phyloP scores from a whole-genome alignment of 2,329 filamentous ascomycete genomes.

The Conoideocrella luteorostrata region DNA sequence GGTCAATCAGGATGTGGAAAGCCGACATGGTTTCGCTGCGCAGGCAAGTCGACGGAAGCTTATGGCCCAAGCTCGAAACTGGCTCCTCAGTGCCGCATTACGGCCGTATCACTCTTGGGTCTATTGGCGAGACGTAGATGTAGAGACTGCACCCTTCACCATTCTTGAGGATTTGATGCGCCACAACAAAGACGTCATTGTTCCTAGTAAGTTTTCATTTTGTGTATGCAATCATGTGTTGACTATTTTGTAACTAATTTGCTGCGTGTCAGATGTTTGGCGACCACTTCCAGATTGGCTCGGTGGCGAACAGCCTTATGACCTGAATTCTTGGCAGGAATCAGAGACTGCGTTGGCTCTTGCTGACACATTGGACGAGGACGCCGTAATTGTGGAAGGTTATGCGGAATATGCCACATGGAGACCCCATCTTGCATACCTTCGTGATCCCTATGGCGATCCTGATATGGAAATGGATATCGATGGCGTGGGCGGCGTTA shows the following conservation, averaged over 20 bases:
- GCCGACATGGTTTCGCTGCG: slow-evolving; percentile 91
- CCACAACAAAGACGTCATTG: slow-evolving; percentile 97
- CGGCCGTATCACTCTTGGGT: slow-evolving; percentile 98
- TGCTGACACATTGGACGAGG: slow-evolving; percentile 91
- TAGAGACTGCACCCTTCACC: slow-evolving; percentile 93
- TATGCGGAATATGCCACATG: slow-evolving; percentile 99
- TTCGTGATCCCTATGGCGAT: slow-evolving; percentile 93
- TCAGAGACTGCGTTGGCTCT: slow-evolving; percentile 92
- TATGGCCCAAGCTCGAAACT: slow-evolving; percentile 97
- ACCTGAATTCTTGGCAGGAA: slow-evolving; percentile 98
- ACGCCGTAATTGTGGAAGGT: slow-evolving; percentile 96
- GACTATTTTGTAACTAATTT: slow-evolving; percentile 18
- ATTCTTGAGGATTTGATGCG: slow-evolving; percentile 97
- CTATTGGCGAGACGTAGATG: slow-evolving; percentile 98
- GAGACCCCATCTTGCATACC: slow-evolving; percentile 92
- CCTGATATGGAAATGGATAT: slow-evolving; percentile 99
- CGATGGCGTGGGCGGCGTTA: slow-evolving; percentile 94
- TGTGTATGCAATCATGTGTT: not conserved
- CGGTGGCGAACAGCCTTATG: slow-evolving; percentile 95
- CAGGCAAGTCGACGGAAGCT: slow-evolving; percentile 90
- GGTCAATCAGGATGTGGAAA: slow-evolving; percentile 96
- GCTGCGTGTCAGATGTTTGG: slow-evolving; percentile 73
- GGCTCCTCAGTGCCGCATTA: slow-evolving; percentile 87
- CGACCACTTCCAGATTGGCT: slow-evolving; percentile 98
- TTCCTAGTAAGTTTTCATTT: slow-evolving; percentile 71